Percentiles rank a stretch among this genome's conserved stretches.
These are phyloP conservation scores for Dioscorea alata DNA, from an alignment of 106 monocot genomes.

Conservation along the genomic window DNA sequence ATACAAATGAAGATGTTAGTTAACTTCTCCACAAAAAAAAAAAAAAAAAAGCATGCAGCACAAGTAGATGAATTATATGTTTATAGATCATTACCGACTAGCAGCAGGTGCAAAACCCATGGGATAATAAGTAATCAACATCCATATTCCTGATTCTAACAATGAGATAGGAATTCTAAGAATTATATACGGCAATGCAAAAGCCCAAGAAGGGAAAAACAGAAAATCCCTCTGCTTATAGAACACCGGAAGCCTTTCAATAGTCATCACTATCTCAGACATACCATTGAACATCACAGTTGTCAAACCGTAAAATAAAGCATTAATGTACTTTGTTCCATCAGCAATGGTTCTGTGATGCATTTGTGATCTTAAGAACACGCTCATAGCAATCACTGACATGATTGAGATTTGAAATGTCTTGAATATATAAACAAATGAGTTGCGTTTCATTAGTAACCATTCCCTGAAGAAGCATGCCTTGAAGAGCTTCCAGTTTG, in stretches of 20 bases:
- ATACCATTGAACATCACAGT: slow-evolving; percentile 84
- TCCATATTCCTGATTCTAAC: slow-evolving; percentile 61
- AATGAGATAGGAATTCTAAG: slow-evolving; percentile 57
- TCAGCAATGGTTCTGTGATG: slow-evolving; percentile 31
- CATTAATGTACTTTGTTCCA: slow-evolving; percentile 57
- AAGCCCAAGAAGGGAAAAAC: slow-evolving; percentile 65
- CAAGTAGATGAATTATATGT: not conserved
- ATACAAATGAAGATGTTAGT: no score
- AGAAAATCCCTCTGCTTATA: slow-evolving; percentile 73
- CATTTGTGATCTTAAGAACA: slow-evolving; percentile 57
- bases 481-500: slow-evolving; percentile 55
- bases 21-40: no score
- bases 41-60: no score
- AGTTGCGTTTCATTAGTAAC: slow-evolving; percentile 55
- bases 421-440: slow-evolving; percentile 62
- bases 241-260: slow-evolving; percentile 56
- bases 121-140: slow-evolving; percentile 53
- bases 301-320: slow-evolving; percentile 47
- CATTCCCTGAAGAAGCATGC: slow-evolving; percentile 67
- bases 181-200: slow-evolving; percentile 38
- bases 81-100: slow-evolving; percentile 32
- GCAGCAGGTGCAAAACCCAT: slow-evolving; percentile 66
- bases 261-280: slow-evolving; percentile 60
- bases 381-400: slow-evolving; percentile 54
- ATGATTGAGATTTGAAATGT: slow-evolving; percentile 47